phyloP scores from a whole-genome alignment of 177 flowering plant species.

The Vitis hybrid region DNA sequence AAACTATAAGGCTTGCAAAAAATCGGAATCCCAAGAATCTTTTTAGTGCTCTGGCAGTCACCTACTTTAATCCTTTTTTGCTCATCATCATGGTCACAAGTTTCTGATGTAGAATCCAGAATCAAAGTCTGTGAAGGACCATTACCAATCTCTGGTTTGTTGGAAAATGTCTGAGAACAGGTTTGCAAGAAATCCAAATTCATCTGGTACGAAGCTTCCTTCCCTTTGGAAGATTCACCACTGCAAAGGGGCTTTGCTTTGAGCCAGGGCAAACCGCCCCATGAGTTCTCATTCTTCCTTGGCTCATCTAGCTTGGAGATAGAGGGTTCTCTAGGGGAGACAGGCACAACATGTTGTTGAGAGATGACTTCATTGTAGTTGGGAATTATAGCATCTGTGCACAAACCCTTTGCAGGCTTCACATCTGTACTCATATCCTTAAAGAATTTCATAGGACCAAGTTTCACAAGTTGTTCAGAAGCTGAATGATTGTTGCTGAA shows the following conservation, averaged over 20 bases:
- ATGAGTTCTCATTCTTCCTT: conserved; percentile 14
- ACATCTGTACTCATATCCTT: not conserved
- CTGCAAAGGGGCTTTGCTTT: conserved; percentile 5
- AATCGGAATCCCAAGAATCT: conserved; percentile 42
- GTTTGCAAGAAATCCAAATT: conserved; percentile 23
- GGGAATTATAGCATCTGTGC: not conserved
- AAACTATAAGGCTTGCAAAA: conserved; percentile 20
- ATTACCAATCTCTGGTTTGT: conserved; percentile 13
- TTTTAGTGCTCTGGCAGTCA: conserved; percentile 22
- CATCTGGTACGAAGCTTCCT: conserved; percentile 12
- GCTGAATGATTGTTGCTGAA: conserved; percentile 5
- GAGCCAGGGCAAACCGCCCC: conserved; percentile 27
- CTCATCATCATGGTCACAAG: conserved; percentile 19
- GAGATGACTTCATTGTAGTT: not conserved
- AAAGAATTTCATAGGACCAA: conserved; percentile 1
- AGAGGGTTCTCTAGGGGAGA: no score
- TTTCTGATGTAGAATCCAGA: conserved; percentile 17
- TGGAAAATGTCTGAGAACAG: conserved; percentile 10
- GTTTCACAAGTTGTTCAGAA: conserved; percentile 16
- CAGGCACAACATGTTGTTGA: not conserved
- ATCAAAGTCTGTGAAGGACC: conserved; percentile 8
- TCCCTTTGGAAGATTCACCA: conserved; percentile 13
- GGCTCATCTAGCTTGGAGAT: not conserved
- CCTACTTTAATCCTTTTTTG: conserved; percentile 14
- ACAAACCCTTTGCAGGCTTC: conserved; percentile 7